These are phyloP conservation scores for Dryas integrifolia DNA, from an alignment of 331 rosid genomes.

Conservation along the genomic window DNA sequence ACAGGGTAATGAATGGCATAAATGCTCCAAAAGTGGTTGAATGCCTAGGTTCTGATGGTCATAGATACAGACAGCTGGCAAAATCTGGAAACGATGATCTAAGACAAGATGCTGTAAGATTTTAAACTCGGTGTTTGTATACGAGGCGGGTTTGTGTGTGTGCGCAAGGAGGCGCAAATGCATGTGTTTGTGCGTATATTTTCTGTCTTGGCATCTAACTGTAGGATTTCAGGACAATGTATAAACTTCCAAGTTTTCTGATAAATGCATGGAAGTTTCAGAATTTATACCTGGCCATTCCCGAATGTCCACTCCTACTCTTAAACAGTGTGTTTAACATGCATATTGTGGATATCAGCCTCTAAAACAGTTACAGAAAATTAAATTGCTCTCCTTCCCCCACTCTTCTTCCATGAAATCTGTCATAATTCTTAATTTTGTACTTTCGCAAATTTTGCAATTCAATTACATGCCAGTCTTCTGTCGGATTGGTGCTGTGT, in stretches of 20 bases:
- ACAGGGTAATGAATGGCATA: conserved; percentile 90
- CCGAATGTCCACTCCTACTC: not conserved
- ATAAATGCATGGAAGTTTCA: not conserved
- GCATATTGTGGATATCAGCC: not conserved
- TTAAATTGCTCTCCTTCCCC: not conserved
- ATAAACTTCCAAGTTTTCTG: not conserved
- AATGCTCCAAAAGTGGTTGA: conserved; percentile 96
- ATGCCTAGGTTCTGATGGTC: conserved; percentile 93
- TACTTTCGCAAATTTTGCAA: not conserved
- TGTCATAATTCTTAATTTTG: not conserved
- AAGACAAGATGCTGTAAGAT: conserved; percentile 89
- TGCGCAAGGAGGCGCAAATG: not conserved
- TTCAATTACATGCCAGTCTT: not conserved
- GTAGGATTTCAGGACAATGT: not conserved
- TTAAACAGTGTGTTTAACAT: not conserved
- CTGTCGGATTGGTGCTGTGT: not conserved
- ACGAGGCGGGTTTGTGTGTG: not conserved
- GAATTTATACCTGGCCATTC: not conserved
- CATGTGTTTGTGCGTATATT: conserved; percentile 1
- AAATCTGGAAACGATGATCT: conserved; percentile 97
- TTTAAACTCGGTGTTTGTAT: not conserved
- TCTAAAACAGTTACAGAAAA: not conserved
- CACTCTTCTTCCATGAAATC: conserved; percentile 1
- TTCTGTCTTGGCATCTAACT: conserved; percentile 12
- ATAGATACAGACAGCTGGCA: conserved; percentile 78